phyloP scores from a whole-genome alignment of 352 stramenopile species.

The Phytophthora citrophthora region DNA sequence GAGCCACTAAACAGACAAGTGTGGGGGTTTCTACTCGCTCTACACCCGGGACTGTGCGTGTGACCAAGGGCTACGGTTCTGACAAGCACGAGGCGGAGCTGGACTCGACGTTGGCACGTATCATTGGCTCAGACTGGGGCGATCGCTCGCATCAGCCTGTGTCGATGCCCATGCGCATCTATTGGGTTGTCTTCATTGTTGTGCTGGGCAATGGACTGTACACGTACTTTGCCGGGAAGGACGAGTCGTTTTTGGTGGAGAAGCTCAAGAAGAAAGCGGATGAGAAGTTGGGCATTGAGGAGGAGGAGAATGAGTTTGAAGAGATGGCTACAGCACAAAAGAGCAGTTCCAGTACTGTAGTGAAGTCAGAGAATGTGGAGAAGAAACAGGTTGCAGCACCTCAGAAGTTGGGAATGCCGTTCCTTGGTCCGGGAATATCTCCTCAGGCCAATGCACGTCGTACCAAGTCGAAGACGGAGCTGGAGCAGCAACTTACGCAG shows the following conservation, averaged over 20 bases:
- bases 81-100: conserved; percentile 53
- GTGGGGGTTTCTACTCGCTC: conserved; percentile 11
- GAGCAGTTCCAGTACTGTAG: not conserved
- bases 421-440: conserved; percentile 38
- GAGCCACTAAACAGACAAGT: not conserved
- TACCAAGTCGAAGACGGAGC: conserved; percentile 42
- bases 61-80: conserved; percentile 39
- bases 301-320: conserved; percentile 56
- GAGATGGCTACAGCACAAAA: conserved; percentile 27
- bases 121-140: conserved; percentile 81
- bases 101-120: conserved; percentile 64
- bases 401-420: conserved; percentile 38
- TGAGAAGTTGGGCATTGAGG: conserved; percentile 51
- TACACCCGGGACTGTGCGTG: conserved; percentile 43
- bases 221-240: conserved; percentile 60
- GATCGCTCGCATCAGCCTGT: conserved; percentile 71
- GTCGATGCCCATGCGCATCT: conserved; percentile 73
- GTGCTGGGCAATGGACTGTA: conserved; percentile 68
- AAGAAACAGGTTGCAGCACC: conserved; percentile 3
- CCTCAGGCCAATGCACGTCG: conserved; percentile 12
- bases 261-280: conserved; percentile 64
- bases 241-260: conserved; percentile 61
- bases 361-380: not conserved
- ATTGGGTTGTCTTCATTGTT: conserved; percentile 68
- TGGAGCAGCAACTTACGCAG: conserved; percentile 49